Evolutionary conservation across 495 filamentous ascomycete species (phyloP).

Genomic region (Xanthoparmelia taractica): DNA sequence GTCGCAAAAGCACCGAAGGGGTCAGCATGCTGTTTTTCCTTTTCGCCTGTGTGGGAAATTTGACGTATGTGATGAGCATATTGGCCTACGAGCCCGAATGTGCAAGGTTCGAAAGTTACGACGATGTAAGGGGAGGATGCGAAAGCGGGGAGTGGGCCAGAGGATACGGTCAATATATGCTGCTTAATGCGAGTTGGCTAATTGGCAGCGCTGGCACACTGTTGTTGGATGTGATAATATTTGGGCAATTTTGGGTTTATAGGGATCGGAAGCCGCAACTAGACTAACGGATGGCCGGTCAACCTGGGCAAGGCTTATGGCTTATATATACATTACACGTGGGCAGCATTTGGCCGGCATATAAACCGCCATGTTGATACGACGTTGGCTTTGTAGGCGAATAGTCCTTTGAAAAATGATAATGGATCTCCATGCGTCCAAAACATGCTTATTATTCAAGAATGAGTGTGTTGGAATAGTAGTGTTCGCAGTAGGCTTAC

Average conservation of each 20-base stretch:
- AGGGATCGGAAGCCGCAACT: conserved; percentile 19
- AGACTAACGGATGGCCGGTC: not conserved
- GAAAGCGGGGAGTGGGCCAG: conserved; percentile 21
- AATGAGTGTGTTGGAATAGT: not conserved
- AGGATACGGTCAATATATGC: conserved; percentile 65
- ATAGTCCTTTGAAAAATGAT: too few relatives aligned
- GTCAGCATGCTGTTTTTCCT: conserved; percentile 90
- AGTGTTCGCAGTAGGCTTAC: not conserved
- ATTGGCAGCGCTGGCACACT: conserved; percentile 83
- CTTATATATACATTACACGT: not conserved
- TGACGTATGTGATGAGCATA: conserved; percentile 89
- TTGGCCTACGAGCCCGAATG: conserved; percentile 71
- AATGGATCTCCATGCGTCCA: too few relatives aligned
- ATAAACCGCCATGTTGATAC: not conserved
- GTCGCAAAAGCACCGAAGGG: conserved; percentile 82
- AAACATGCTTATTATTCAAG: too few relatives aligned
- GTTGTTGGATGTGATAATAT: conserved; percentile 74
- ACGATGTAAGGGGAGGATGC: conserved; percentile 43
- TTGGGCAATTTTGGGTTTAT: conserved; percentile 89
- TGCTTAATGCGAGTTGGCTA: conserved; percentile 84
- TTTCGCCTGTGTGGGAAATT: conserved; percentile 89
- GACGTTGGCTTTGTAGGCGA: too few relatives aligned
- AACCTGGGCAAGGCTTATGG: not conserved
- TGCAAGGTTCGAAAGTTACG: conserved; percentile 37
- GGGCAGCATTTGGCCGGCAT: not conserved